A percentile compares a stretch with the other conserved stretches of the same genome.
These are phyloP conservation scores for Neoarthrinium moseri DNA, from an alignment of 2,329 filamentous ascomycete genomes.

Conservation along the genomic window DNA sequence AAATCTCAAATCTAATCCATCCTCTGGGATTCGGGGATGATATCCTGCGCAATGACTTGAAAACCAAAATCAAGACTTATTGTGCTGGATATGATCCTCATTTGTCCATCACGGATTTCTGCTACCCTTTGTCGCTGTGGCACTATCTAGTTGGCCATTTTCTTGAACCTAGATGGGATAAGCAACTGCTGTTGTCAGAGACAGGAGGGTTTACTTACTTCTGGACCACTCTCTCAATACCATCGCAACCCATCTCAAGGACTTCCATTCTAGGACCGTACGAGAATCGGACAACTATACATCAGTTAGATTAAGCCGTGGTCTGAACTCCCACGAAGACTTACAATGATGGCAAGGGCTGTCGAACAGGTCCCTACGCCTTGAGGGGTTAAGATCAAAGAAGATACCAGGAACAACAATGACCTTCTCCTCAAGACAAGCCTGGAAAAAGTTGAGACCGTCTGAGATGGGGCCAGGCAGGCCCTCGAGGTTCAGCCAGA, in stretches of 20 bases:
- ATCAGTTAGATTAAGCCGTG: slow-evolving; percentile 9
- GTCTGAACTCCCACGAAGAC: slow-evolving; percentile 6
- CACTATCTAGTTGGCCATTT: not conserved
- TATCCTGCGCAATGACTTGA: too few relatives aligned
- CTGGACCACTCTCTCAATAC: slow-evolving; percentile 77
- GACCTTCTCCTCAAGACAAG: slow-evolving; percentile 88
- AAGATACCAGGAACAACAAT: slow-evolving; percentile 98
- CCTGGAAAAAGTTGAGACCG: slow-evolving; percentile 95
- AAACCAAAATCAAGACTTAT: too few relatives aligned
- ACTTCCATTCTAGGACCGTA: slow-evolving; percentile 83
- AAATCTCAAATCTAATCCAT: too few relatives aligned
- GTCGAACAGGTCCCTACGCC: slow-evolving; percentile 88
- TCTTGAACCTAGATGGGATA: not conserved
- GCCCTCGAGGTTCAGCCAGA: slow-evolving; percentile 68
- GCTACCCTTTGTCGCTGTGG: too few relatives aligned
- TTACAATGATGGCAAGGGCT: slow-evolving; percentile 83
- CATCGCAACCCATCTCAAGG: slow-evolving; percentile 76
- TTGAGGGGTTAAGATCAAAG: slow-evolving; percentile 91
- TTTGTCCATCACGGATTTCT: too few relatives aligned
- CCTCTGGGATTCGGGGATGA: too few relatives aligned
- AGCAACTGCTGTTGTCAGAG: too few relatives aligned
- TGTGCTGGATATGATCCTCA: too few relatives aligned
- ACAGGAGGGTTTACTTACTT: slow-evolving; percentile 49
- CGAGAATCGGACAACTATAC: slow-evolving; percentile 69
- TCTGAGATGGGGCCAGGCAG: slow-evolving; percentile 83